These are phyloP conservation scores for Silybum marianum DNA, from an alignment of 129 eudicot species.

Conservation along the genomic window DNA sequence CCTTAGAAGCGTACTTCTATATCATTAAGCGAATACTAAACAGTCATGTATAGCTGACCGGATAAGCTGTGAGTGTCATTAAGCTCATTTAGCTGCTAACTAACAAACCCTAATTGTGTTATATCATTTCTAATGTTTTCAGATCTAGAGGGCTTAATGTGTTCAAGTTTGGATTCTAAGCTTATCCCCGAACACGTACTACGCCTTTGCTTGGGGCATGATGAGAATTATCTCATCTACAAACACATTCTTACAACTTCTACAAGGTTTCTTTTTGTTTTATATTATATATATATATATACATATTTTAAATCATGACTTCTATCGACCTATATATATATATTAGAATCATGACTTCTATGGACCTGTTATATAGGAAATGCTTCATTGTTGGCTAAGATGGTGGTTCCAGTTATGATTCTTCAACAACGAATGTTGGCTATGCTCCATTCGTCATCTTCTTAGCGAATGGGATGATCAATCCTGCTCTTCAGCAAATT, in stretches of 20 bases:
- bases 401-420: slow-evolving; percentile 63
- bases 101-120: no score
- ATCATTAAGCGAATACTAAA: no score
- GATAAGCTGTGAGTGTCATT: no score
- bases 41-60: no score
- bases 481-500: slow-evolving; percentile 85
- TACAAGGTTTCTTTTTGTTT: slow-evolving; percentile 56
- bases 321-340: no score
- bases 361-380: slow-evolving; percentile 53
- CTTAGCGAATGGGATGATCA: slow-evolving; percentile 75
- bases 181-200: slow-evolving; percentile 79
- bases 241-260: slow-evolving; percentile 56
- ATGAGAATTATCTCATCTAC: slow-evolving; percentile 40
- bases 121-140: slow-evolving; percentile 20
- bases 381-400: slow-evolving; percentile 61
- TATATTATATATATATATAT: no score
- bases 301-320: no score
- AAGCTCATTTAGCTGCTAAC: no score
- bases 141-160: slow-evolving; percentile 71
- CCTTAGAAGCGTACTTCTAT: no score
- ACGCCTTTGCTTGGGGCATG: slow-evolving; percentile 85
- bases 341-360: background rate
- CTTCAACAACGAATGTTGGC: slow-evolving; percentile 59
- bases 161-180: no score
- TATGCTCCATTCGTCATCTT: slow-evolving; percentile 47